A percentile compares a stretch with the other conserved stretches of the same genome.
Conservation (phyloP, 2,329 filamentous ascomycete species). For the Colletotrichum sp. region DNA sequence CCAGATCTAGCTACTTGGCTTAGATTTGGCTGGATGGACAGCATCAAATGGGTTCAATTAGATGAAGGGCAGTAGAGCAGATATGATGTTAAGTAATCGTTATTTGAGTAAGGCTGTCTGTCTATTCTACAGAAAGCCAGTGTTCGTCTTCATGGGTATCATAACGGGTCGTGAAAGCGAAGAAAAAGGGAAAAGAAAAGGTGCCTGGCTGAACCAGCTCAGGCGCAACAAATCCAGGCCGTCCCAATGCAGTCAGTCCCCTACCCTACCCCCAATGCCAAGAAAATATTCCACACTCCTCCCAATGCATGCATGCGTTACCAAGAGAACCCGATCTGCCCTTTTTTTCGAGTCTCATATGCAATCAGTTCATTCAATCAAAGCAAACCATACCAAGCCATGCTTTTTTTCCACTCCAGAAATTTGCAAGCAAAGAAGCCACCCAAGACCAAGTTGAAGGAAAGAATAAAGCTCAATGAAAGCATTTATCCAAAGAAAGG, state of each 20-base stretch:
- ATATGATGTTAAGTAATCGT: background rate
- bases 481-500: background rate
- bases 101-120: background rate
- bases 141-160: slow-evolving; percentile 12
- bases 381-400: background rate
- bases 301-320: background rate
- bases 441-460: background rate
- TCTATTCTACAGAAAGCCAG: background rate
- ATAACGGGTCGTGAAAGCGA: slow-evolving; percentile 7
- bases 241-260: background rate
- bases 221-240: background rate
- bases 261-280: background rate
- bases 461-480: background rate
- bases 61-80: background rate
- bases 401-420: background rate
- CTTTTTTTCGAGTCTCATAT: background rate
- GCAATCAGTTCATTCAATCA: background rate
- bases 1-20: background rate
- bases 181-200: background rate
- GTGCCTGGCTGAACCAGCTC: background rate
- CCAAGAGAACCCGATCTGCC: background rate
- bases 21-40: background rate
- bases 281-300: background rate
- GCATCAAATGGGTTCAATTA: background rate
- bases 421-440: background rate